Percentiles rank a stretch among this genome's conserved stretches.
Evolutionary conservation across 768 basidiomycete genomes (phyloP).

Genomic region (Leccinum pellstonianum): DNA sequence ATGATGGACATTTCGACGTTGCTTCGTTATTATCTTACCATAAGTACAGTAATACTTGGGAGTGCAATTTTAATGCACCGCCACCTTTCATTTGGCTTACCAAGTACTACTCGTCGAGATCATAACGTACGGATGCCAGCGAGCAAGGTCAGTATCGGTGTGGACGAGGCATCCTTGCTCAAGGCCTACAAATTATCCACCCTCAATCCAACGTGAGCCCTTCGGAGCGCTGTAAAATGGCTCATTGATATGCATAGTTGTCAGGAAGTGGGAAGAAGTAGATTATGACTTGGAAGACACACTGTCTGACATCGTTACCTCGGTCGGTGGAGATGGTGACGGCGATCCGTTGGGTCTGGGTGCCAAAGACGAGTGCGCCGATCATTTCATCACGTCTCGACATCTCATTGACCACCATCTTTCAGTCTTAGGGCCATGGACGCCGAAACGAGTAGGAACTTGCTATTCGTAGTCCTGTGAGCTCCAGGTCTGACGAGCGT

Average conservation of each 20-base stretch:
- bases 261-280: constrained; percentile 86
- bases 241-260: constrained; percentile 5
- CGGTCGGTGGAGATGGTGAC: constrained; percentile 56
- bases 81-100: constrained; percentile 9
- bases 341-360: constrained; percentile 83
- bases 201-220: constrained; percentile 67
- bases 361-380: constrained; percentile 51
- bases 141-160: constrained; percentile 62
- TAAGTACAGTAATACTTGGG: constrained; percentile 7
- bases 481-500: constrained; percentile 6
- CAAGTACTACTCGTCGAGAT: not conserved
- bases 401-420: not conserved
- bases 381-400: not conserved
- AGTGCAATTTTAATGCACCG: constrained; percentile 6
- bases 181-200: constrained; percentile 86
- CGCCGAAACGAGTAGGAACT: constrained; percentile 64
- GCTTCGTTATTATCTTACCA: constrained; percentile 9
- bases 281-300: constrained; percentile 83
- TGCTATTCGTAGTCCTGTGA: constrained; percentile 10
- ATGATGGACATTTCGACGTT: constrained; percentile 3
- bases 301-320: constrained; percentile 65
- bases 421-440: constrained; percentile 65
- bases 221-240: not conserved
- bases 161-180: constrained; percentile 80
- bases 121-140: constrained; percentile 14